Conservation (phyloP, 345 rosid species). For the Eucalyptus microcorys region DNA sequence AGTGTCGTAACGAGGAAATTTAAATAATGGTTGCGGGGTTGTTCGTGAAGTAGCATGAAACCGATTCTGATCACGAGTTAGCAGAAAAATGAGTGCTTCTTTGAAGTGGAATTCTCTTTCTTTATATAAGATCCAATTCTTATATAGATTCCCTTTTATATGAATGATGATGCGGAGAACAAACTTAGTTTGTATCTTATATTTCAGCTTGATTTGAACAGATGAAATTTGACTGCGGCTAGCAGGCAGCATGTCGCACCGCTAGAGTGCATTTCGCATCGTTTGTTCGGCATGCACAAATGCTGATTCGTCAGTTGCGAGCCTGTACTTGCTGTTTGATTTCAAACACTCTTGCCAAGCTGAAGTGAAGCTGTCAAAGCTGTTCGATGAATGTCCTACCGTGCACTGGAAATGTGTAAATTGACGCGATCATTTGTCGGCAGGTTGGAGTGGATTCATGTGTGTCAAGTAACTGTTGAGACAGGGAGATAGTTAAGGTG, state of each 20-base stretch:
- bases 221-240: not conserved
- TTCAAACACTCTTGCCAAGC: not conserved
- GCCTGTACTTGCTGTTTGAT: not conserved
- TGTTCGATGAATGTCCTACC: not conserved
- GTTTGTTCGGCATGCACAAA: not conserved
- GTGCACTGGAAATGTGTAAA: not conserved
- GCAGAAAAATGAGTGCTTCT: not conserved
- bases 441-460: not conserved
- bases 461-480: not conserved
- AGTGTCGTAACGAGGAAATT: not conserved
- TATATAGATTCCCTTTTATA: not conserved
- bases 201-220: not conserved
- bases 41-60: not conserved
- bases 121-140: not conserved
- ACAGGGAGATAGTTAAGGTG: not conserved
- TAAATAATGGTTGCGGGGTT: not conserved
- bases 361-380: not conserved
- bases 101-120: not conserved
- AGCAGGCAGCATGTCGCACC: not conserved
- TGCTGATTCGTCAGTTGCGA: not conserved
- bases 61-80: not conserved
- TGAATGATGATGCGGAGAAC: not conserved
- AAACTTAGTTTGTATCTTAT: not conserved
- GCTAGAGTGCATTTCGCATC: not conserved
- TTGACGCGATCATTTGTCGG: not conserved